Conservation (phyloP, 768 basidiomycete species). For the Xerocomellus amylosporus region DNA sequence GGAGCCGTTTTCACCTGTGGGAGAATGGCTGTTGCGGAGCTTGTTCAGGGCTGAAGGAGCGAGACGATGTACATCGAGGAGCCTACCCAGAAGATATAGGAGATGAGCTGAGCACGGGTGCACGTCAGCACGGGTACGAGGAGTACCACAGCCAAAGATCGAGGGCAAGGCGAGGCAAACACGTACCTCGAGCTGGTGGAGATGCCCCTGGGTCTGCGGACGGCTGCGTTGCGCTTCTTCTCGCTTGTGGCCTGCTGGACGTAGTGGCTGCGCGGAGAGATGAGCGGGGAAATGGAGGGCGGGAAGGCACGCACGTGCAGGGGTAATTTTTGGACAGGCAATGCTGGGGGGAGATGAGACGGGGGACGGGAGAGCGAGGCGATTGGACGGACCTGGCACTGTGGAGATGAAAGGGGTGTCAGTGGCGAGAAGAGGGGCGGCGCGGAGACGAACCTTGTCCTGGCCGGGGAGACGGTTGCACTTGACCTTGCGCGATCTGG, state of each 20-base stretch:
- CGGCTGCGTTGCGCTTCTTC: conserved; percentile 64
- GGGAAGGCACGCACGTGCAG: conserved; percentile 70
- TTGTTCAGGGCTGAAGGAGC: conserved; percentile 26
- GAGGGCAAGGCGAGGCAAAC: background rate
- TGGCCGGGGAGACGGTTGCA: conserved; percentile 80
- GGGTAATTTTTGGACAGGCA: conserved; percentile 85
- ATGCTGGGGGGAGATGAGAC: conserved; percentile 47
- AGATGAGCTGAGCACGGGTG: conserved; percentile 18
- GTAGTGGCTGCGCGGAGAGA: conserved; percentile 51
- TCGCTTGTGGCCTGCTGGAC: conserved; percentile 85
- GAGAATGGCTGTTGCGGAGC: conserved; percentile 28
- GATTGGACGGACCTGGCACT: conserved; percentile 63
- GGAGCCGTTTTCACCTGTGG: conserved; percentile 24
- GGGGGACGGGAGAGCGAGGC: conserved; percentile 4
- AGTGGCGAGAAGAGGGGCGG: conserved; percentile 5
- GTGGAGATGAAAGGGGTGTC: conserved; percentile 21
- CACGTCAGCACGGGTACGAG: conserved; percentile 29
- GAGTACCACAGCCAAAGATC: conserved; percentile 23
- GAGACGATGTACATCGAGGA: conserved; percentile 32
- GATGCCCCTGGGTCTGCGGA: conserved; percentile 64
- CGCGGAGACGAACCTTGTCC: conserved; percentile 59
- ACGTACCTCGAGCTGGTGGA: conserved; percentile 49
- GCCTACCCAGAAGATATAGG: conserved; percentile 38
- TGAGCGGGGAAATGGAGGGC: conserved; percentile 18
- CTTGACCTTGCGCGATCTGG: conserved; percentile 83